These are phyloP conservation scores for Solanum ahanhuiri DNA, from an alignment of 257 asterid species.

Conservation along the genomic window DNA sequence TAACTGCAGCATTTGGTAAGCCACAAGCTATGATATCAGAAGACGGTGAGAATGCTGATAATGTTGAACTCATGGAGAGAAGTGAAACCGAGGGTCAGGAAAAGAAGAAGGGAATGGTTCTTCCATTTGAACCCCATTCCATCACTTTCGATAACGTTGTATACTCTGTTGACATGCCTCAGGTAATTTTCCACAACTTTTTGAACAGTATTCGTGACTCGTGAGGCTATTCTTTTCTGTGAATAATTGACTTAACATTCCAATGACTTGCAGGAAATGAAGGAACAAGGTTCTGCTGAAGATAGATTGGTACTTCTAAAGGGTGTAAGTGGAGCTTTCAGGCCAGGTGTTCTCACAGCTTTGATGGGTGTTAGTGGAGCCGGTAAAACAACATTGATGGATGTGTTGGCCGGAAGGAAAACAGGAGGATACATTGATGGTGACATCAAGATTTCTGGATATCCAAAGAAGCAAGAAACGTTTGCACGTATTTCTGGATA, in stretches of 20 bases:
- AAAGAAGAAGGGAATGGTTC: constrained; percentile 61
- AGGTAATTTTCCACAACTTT: constrained; percentile 11
- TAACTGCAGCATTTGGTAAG: constrained; percentile 44
- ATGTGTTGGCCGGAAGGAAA: constrained; percentile 71
- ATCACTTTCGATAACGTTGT: constrained; percentile 59
- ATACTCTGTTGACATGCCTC: constrained; percentile 92
- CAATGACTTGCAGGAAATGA: constrained; percentile 48
- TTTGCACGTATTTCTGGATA: constrained; percentile 75
- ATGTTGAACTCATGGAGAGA: constrained; percentile 1
- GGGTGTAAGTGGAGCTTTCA: constrained; percentile 63
- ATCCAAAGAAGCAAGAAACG: constrained; percentile 60
- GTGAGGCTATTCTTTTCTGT: not conserved
- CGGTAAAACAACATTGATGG: constrained; percentile 78
- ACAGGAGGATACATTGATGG: constrained; percentile 79
- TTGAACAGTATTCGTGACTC: no score
- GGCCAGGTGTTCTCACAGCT: constrained; percentile 84
- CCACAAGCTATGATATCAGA: constrained; percentile 46
- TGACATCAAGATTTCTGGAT: constrained; percentile 50
- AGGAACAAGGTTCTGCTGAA: constrained; percentile 35
- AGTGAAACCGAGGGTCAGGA: constrained; percentile 11
- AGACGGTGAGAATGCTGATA: constrained; percentile 5
- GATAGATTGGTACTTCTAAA: constrained; percentile 50
- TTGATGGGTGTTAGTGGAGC: constrained; percentile 89
- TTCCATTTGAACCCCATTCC: constrained; percentile 88
- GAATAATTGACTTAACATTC: not conserved